Percentiles rank a stretch among this genome's conserved stretches.
Conservation (phyloP, 441 rosid species). For the Populus hybrid region DNA sequence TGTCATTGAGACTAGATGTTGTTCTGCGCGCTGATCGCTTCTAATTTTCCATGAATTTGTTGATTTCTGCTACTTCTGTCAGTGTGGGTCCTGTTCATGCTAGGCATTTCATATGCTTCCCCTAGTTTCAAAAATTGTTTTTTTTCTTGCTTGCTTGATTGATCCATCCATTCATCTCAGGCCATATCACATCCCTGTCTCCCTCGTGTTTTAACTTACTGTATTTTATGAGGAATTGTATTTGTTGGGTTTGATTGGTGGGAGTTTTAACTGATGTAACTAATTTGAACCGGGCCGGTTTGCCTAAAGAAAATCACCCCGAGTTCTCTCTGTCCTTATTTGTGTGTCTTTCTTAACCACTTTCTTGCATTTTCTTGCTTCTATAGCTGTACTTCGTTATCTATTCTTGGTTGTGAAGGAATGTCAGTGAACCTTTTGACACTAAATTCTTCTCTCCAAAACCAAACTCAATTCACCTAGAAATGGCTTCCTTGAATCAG, state of each 20-base stretch:
- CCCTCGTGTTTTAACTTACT: no score
- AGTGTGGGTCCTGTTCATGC: background rate
- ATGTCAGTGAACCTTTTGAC: conserved; percentile 26
- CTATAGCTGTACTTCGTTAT: conserved; percentile 24
- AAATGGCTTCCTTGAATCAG: conserved; percentile 43
- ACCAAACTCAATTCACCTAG: background rate
- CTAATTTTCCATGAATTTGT: background rate
- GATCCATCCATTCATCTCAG: no score
- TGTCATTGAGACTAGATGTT: background rate
- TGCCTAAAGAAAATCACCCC: conserved; percentile 8
- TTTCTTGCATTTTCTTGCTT: conserved; percentile 10
- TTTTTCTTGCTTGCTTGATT: no score
- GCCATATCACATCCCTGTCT: no score
- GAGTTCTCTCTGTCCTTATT: conserved; percentile 21
- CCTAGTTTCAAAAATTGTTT: background rate
- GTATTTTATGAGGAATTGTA: no score
- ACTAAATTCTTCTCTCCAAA: conserved; percentile 14
- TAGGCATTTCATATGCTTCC: background rate
- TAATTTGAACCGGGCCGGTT: background rate
- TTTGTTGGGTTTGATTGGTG: background rate
- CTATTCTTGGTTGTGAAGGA: conserved; percentile 9
- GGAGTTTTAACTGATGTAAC: background rate
- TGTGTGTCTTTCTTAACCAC: conserved; percentile 4
- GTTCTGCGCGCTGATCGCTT: background rate
- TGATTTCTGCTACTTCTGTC: background rate